Evolutionary conservation across 257 asterid species (phyloP), one percentile per base, ranked within the genome.

Genomic region (Lycium ferocissimum): DNA sequence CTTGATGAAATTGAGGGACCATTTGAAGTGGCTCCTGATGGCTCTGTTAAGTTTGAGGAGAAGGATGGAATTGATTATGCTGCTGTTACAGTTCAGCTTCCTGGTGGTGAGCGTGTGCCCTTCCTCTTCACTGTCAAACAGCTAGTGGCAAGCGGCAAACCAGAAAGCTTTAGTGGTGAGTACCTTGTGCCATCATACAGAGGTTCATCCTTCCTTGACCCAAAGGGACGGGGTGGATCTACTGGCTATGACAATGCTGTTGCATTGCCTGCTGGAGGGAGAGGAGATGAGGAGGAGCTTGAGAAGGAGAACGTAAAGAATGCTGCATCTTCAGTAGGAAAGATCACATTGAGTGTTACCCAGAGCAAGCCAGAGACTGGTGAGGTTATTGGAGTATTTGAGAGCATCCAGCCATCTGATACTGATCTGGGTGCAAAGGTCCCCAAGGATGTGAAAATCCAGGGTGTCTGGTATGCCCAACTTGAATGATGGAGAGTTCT

Each of bases 1-100:
- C 95, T 97, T 0, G 99, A 97, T 37, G 99, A 97, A 89, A 95
- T 97, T n/a, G 99, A 97, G 88, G 99, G 98, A 14, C 99, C 99
- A 0, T 92, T 97, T n/a, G 98, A 93, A 76, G 99, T 97, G 15
- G 91, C 97, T 12, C 37, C 83, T 0, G 99, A 97, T 18, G 99
- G 99, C 9, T 79, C 93, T 0, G 71, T 97, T 79, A 97, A 95
- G 89, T 97, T 97, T 26, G 98, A 90, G 89, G 99, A 95, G 92
- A 97, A 97, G 58, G 99, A 97, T 26, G 99, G 99, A 37, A 97
- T 97, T 18, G 99, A 97, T 91, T 97, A 95, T 22, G 99, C 99
- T 7, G 99, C 99, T 0, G 98, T 97, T 4, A 97, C 99, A 0
- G 99, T 97, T 14, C 99, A 97, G 92, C 99, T 97, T 5, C 99